phyloP scores from a whole-genome alignment of 1,139 yeast genomes.

The Debaryomyces coudertii region DNA sequence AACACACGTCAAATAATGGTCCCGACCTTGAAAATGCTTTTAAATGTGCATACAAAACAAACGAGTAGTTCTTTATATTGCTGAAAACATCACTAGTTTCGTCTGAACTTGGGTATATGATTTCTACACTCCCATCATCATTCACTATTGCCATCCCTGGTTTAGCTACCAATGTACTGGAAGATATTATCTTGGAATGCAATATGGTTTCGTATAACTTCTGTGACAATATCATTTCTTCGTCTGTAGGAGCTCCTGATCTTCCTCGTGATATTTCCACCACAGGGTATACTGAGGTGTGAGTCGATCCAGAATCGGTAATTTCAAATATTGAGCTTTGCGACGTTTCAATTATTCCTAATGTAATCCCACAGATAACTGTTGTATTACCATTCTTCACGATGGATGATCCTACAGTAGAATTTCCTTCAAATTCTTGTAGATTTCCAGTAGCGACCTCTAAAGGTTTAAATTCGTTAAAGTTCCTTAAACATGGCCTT shows the following conservation, averaged over 20 bases:
- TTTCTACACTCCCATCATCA: constrained; percentile 33
- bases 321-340: constrained; percentile 28
- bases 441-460: constrained; percentile 31
- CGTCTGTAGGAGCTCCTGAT: constrained; percentile 82
- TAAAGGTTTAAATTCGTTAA: constrained; percentile 71
- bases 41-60: constrained; percentile 72
- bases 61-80: constrained; percentile 47
- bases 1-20: constrained; percentile 77
- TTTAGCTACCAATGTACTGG: constrained; percentile 46
- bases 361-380: constrained; percentile 74
- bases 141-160: constrained; percentile 57
- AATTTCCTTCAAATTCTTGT: constrained; percentile 32
- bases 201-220: constrained; percentile 60
- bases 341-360: constrained; percentile 64
- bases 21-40: constrained; percentile 83
- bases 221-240: constrained; percentile 84
- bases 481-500: constrained; percentile 72
- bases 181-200: constrained; percentile 56
- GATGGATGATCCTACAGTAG: constrained; percentile 72
- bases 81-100: not conserved
- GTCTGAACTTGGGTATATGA: constrained; percentile 42
- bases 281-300: constrained; percentile 67
- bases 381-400: constrained; percentile 76
- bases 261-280: constrained; percentile 82
- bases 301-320: constrained; percentile 29